Evolutionary conservation across 306 rosid genomes (phyloP).

Genomic region (Mimosa bimucronata): DNA sequence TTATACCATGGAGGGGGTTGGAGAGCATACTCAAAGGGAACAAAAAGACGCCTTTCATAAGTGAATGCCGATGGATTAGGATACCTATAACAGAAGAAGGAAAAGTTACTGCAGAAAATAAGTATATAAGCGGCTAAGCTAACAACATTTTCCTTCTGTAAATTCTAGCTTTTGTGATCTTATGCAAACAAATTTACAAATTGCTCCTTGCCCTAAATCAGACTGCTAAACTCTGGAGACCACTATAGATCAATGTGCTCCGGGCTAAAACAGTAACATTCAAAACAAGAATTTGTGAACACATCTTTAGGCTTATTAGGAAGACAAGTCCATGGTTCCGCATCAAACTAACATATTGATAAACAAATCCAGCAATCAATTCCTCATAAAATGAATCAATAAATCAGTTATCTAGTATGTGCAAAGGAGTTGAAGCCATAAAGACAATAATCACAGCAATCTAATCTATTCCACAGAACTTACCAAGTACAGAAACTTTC

Average conservation of each 20-base stretch:
- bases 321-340: too few relatives aligned
- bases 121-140: slow-evolving; percentile 4
- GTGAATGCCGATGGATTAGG: slow-evolving; percentile 96
- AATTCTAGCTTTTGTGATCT: not conserved
- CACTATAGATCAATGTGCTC: not conserved
- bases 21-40: slow-evolving; percentile 96
- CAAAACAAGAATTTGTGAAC: too few relatives aligned
- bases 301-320: too few relatives aligned
- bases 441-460: too few relatives aligned
- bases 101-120: slow-evolving; percentile 21
- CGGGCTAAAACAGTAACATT: not conserved
- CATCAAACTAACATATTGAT: too few relatives aligned
- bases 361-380: too few relatives aligned
- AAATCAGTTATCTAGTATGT: too few relatives aligned
- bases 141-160: not conserved
- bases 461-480: too few relatives aligned
- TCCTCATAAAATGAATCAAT: too few relatives aligned
- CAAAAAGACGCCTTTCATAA: slow-evolving; percentile 84
- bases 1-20: slow-evolving; percentile 90
- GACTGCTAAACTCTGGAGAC: not conserved
- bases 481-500: too few relatives aligned
- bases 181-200: not conserved
- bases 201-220: not conserved
- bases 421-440: too few relatives aligned
- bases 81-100: slow-evolving; percentile 60